A percentile compares a stretch with the other conserved stretches of the same genome.
phyloP scores from a whole-genome alignment of 2,329 filamentous ascomycete genomes.

The Basipetospora chlamydospora region DNA sequence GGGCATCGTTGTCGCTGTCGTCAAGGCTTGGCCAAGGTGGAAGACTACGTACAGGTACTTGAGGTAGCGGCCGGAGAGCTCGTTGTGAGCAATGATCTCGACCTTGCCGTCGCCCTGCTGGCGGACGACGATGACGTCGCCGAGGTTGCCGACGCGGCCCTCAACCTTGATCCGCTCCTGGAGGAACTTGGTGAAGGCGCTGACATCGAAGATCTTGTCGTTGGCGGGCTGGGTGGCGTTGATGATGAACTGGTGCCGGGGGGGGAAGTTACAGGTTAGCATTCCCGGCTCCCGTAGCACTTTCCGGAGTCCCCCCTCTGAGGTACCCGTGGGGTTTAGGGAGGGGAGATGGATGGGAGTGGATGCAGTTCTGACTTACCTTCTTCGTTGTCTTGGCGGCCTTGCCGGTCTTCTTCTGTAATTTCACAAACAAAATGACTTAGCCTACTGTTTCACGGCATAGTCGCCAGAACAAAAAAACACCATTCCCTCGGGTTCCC shows the following conservation, averaged over 20 bases:
- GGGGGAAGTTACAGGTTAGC: slow-evolving; percentile 9
- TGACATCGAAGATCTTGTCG: slow-evolving; percentile 99
- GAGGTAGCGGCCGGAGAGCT: slow-evolving; percentile 96
- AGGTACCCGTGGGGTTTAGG: not conserved
- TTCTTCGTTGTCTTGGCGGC: slow-evolving; percentile 69
- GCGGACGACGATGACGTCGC: slow-evolving; percentile 79
- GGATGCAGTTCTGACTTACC: slow-evolving; percentile 38
- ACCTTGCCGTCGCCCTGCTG: slow-evolving; percentile 94
- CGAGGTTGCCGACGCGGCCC: slow-evolving; percentile 94
- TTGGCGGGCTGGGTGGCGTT: slow-evolving; percentile 94
- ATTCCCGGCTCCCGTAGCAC: not conserved
- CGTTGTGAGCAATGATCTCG: slow-evolving; percentile 92
- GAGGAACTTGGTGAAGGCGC: slow-evolving; percentile 99
- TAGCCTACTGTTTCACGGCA: slow-evolving; percentile 90
- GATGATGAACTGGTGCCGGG: slow-evolving; percentile 99
- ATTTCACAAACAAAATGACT: slow-evolving; percentile 42
- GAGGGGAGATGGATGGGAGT: slow-evolving; percentile 2
- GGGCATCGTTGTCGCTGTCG: no score
- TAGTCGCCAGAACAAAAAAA: slow-evolving; percentile 12
- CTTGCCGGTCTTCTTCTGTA: slow-evolving; percentile 55
- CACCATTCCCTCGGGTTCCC: slow-evolving; percentile 15
- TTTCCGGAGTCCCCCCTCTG: not conserved
- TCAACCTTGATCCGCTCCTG: slow-evolving; percentile 99
- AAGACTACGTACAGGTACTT: slow-evolving; percentile 83
- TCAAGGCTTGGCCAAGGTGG: not conserved